A percentile compares a stretch with the other conserved stretches of the same genome.
Evolutionary conservation across 2,329 filamentous ascomycete species (phyloP).

Genomic region (Aspergillus persii): DNA sequence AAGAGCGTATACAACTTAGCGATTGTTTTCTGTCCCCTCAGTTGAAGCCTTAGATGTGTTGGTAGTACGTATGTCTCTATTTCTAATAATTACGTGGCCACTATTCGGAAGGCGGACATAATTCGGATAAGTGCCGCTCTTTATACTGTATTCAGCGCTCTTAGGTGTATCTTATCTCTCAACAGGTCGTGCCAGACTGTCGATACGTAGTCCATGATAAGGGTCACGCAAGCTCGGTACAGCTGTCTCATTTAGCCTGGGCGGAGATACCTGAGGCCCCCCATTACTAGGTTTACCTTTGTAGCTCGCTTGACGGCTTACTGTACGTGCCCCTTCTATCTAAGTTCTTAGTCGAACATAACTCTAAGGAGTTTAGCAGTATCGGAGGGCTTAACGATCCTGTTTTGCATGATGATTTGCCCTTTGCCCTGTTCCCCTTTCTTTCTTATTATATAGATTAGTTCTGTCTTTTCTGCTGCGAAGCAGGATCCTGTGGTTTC

Average conservation of each 20-base stretch:
- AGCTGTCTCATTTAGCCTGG: constrained; percentile 22
- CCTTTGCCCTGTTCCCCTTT: constrained; percentile 16
- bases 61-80: constrained; percentile 20
- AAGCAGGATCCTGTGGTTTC: constrained; percentile 26
- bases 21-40: no score
- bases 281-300: constrained; percentile 13
- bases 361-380: constrained; percentile 27
- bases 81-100: constrained; percentile 16
- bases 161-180: constrained; percentile 20
- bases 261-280: constrained; percentile 21
- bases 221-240: constrained; percentile 23
- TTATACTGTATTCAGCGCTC: constrained; percentile 15
- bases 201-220: constrained; percentile 24
- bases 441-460: constrained; percentile 29
- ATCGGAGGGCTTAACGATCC: constrained; percentile 10
- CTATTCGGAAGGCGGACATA: constrained; percentile 19
- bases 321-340: constrained; percentile 22
- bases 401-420: constrained; percentile 16
- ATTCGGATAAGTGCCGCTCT: constrained; percentile 18
- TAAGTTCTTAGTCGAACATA: constrained; percentile 21
- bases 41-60: no score
- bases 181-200: constrained; percentile 22
- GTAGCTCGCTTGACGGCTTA: constrained; percentile 19
- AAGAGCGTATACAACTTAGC: no score
- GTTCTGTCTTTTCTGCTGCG: constrained; percentile 28